These are phyloP conservation scores for Fusarium keratoplasticum DNA, from an alignment of 2,329 filamentous ascomycete genomes.

Conservation along the genomic window DNA sequence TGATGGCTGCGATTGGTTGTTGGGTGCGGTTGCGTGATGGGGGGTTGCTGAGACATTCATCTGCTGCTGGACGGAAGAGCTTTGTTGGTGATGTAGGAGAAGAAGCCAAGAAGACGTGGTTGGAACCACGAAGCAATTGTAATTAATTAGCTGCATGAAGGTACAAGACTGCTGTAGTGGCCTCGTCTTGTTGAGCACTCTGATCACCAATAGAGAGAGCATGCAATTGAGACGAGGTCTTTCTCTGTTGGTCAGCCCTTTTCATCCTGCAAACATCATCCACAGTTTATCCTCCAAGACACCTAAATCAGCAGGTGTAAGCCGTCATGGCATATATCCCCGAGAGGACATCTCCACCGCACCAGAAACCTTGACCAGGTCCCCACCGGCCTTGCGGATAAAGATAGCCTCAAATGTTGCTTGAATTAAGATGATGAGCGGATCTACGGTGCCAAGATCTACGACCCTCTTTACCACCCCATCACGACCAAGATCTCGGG, in stretches of 20 bases:
- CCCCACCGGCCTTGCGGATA: neutral
- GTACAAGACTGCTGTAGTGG: neutral
- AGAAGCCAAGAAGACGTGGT: neutral
- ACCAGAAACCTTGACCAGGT: neutral
- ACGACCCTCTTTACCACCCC: slow-evolving; percentile 20
- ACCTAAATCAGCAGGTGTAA: neutral
- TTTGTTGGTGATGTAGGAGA: neutral
- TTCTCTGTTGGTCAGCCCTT: neutral
- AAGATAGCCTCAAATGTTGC: neutral
- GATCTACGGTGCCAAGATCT: slow-evolving; percentile 20
- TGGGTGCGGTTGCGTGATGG: neutral
- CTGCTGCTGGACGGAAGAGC: neutral
- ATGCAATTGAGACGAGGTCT: neutral
- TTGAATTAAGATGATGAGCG: neutral
- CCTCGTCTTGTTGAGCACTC: neutral
- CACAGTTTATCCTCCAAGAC: neutral
- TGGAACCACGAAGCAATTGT: neutral
- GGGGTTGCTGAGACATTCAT: slow-evolving; percentile 8
- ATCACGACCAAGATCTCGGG: neutral
- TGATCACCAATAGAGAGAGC: neutral
- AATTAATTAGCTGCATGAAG: neutral
- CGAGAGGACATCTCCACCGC: neutral
- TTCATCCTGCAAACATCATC: neutral
- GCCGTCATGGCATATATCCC: neutral
- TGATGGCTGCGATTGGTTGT: neutral